phyloP scores from a whole-genome alignment of 805 yeast genomes.

The Sugiyamaella americana region DNA sequence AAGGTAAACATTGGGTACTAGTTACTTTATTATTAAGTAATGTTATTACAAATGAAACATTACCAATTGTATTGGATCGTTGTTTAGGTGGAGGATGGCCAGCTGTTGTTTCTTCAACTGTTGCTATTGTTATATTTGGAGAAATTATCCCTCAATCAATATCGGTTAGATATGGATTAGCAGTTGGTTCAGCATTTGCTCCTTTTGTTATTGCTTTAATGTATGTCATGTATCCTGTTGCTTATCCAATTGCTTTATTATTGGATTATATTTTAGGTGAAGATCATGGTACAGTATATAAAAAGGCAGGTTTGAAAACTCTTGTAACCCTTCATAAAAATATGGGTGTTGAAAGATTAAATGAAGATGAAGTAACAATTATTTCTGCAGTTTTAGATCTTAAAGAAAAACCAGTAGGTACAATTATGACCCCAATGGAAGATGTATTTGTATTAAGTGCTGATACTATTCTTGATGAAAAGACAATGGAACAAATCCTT shows the following conservation, averaged over 20 bases:
- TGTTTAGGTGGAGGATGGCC: constrained; percentile 97
- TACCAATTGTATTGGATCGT: constrained; percentile 89
- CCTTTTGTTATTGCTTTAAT: constrained; percentile 81
- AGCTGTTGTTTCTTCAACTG: constrained; percentile 91
- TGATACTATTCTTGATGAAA: constrained; percentile 75
- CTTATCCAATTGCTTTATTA: constrained; percentile 80
- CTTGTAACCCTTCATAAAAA: constrained; percentile 88
- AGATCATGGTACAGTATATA: constrained; percentile 93
- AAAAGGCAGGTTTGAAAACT: constrained; percentile 87
- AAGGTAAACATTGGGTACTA: constrained; percentile 94
- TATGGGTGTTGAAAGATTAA: constrained; percentile 91
- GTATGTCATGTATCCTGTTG: constrained; percentile 88
- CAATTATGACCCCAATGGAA: constrained; percentile 91
- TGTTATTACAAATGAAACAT: constrained; percentile 88
- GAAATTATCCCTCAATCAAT: constrained; percentile 94
- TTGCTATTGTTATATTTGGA: constrained; percentile 87
- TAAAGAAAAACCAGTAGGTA: constrained; percentile 80
- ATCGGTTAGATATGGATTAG: constrained; percentile 87
- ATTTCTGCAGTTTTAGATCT: constrained; percentile 89
- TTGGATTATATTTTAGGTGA: constrained; percentile 83
- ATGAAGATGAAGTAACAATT: constrained; percentile 93
- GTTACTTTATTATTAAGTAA: constrained; percentile 81
- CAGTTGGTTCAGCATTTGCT: constrained; percentile 82
- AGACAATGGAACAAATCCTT: constrained; percentile 79
- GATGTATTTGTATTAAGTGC: constrained; percentile 85